Percentiles rank a stretch among this genome's conserved stretches.
Conservation (phyloP, 2,329 filamentous ascomycete genomes). For the Pleoardoris graminearum region DNA sequence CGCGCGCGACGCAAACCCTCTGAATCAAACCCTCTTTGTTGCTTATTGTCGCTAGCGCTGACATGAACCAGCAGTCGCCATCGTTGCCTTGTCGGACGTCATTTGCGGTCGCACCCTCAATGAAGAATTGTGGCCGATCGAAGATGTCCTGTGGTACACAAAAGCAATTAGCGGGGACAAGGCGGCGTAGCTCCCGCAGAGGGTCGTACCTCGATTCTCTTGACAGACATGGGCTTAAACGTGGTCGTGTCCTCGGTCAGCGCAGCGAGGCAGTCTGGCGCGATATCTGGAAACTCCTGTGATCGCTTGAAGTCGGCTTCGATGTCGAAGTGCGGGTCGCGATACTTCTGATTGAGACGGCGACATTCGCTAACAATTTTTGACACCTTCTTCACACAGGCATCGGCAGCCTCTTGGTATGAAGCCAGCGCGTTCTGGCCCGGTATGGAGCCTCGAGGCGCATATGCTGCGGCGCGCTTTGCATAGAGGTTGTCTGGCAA, state of each 20-base stretch:
- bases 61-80: constrained; percentile 87
- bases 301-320: constrained; percentile 70
- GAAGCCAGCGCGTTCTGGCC: constrained; percentile 68
- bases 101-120: constrained; percentile 74
- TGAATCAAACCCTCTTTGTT: constrained; percentile 74
- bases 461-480: constrained; percentile 61
- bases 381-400: constrained; percentile 65
- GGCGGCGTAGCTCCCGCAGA: constrained; percentile 6
- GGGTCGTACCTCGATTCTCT: constrained; percentile 61
- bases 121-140: constrained; percentile 73
- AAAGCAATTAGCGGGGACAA: constrained; percentile 23
- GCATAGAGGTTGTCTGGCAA: constrained; percentile 70
- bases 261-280: constrained; percentile 56
- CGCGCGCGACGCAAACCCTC: constrained; percentile 70
- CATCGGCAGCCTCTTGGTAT: constrained; percentile 71
- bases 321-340: constrained; percentile 84
- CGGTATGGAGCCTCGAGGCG: constrained; percentile 57
- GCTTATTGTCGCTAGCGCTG: constrained; percentile 74
- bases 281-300: constrained; percentile 36
- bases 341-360: constrained; percentile 81
- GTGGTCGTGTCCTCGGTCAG: constrained; percentile 45
- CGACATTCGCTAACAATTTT: constrained; percentile 67
- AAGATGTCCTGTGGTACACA: constrained; percentile 69
- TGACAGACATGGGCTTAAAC: constrained; percentile 70
- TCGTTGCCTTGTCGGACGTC: constrained; percentile 78